Percentiles rank a stretch among this genome's conserved stretches.
Conservation (phyloP, 306 rosid genomes). For the Lablab purpureus region DNA sequence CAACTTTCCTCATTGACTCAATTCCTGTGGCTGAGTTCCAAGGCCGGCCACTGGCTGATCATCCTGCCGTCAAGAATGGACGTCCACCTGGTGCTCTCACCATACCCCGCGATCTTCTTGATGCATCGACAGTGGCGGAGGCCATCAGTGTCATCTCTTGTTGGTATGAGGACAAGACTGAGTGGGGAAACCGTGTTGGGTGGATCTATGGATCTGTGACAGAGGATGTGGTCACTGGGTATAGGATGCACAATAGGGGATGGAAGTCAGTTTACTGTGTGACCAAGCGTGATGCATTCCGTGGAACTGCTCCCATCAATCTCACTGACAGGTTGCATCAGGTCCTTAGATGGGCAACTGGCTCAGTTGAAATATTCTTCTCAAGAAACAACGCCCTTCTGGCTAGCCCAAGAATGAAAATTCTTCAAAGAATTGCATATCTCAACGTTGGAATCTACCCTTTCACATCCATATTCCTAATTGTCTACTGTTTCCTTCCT, state of each 20-base stretch:
- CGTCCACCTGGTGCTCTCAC: slow-evolving; percentile 97
- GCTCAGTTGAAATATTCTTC: slow-evolving; percentile 94
- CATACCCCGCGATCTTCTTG: slow-evolving; percentile 88
- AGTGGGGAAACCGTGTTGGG: slow-evolving; percentile 93
- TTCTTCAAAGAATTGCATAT: slow-evolving; percentile 88
- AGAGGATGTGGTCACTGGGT: slow-evolving; percentile 90
- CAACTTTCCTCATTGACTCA: slow-evolving; percentile 85
- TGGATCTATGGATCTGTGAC: slow-evolving; percentile 95
- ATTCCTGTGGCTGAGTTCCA: slow-evolving; percentile 95
- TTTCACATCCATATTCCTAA: slow-evolving; percentile 86
- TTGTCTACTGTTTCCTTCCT: slow-evolving; percentile 94
- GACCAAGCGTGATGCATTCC: slow-evolving; percentile 87
- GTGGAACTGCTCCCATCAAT: slow-evolving; percentile 87
- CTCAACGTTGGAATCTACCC: slow-evolving; percentile 94
- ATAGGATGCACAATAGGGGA: slow-evolving; percentile 89
- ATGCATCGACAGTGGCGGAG: slow-evolving; percentile 92
- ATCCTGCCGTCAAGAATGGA: slow-evolving; percentile 89
- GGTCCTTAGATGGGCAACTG: slow-evolving; percentile 95
- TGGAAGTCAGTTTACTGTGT: slow-evolving; percentile 92
- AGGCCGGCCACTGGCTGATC: slow-evolving; percentile 95
- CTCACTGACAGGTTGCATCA: slow-evolving; percentile 87
- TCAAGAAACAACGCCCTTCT: slow-evolving; percentile 87
- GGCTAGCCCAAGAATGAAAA: slow-evolving; percentile 87
- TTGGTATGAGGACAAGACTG: slow-evolving; percentile 95
- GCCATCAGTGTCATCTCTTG: slow-evolving; percentile 94